phyloP scores from a whole-genome alignment of 176 grass and related monocot genomes.

The Cenchrus fungigraminus region DNA sequence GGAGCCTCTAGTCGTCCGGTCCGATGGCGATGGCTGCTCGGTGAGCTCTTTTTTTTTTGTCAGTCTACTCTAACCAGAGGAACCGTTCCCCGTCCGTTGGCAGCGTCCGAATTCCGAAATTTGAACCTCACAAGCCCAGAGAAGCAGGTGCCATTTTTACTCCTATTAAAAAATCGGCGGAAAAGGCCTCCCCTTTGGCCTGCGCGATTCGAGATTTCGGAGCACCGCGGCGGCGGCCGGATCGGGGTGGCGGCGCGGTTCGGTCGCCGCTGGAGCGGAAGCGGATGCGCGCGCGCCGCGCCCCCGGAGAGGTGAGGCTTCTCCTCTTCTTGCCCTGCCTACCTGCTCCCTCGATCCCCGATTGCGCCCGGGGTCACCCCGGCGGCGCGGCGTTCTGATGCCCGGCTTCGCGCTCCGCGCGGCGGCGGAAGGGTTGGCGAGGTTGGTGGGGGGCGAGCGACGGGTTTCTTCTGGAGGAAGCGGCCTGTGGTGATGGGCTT shows the following conservation, averaged over 20 bases:
- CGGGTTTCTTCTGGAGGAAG: neutral
- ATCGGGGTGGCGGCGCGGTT: constrained; percentile 36
- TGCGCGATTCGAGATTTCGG: constrained; percentile 37
- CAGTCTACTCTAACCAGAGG: no score
- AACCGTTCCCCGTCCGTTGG: neutral
- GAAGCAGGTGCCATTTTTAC: neutral
- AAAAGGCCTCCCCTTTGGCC: neutral
- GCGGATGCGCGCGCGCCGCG: neutral
- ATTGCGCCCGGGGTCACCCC: neutral
- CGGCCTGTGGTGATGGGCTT: neutral
- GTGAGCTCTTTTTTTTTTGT: no score
- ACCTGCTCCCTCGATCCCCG: neutral
- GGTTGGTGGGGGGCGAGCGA: neutral
- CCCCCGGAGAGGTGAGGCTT: constrained; percentile 26
- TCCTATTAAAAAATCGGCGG: constrained; percentile 2
- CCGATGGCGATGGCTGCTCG: no score
- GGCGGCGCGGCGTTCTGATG: neutral
- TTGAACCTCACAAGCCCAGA: constrained; percentile 22
- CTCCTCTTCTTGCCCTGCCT: neutral
- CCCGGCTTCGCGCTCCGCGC: neutral
- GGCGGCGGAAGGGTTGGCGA: neutral
- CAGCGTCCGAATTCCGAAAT: constrained; percentile 35
- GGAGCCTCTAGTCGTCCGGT: no score
- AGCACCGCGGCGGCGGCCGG: constrained; percentile 34
- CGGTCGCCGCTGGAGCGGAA: constrained; percentile 33